Evolutionary conservation across 768 basidiomycete species (phyloP).

Genomic region (Inosperma sp.): DNA sequence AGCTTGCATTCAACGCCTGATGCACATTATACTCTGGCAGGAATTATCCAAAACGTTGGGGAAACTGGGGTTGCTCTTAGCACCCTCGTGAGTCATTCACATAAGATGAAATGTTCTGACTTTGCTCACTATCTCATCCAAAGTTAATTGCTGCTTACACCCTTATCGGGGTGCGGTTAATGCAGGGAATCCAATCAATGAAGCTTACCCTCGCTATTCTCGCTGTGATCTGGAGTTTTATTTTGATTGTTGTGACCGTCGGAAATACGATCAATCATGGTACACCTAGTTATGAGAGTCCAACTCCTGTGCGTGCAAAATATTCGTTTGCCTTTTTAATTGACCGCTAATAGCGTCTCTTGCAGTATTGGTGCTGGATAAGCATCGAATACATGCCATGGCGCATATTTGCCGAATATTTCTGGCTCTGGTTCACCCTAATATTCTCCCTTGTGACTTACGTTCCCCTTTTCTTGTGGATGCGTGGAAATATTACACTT

Average conservation of each 20-base stretch:
- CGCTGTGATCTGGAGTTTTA: slow-evolving; percentile 30
- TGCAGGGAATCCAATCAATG: slow-evolving; percentile 24
- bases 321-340: background rate
- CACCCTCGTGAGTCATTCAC: slow-evolving; percentile 31
- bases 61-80: slow-evolving; percentile 39
- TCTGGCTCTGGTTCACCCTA: slow-evolving; percentile 44
- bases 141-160: slow-evolving; percentile 39
- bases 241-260: slow-evolving; percentile 29
- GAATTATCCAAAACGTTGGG: slow-evolving; percentile 37
- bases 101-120: background rate
- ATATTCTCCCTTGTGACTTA: slow-evolving; percentile 31
- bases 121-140: background rate
- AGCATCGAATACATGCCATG: slow-evolving; percentile 24
- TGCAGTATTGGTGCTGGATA: slow-evolving; percentile 44
- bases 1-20: background rate
- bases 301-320: slow-evolving; percentile 32
- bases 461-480: slow-evolving; percentile 34
- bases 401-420: slow-evolving; percentile 38
- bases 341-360: background rate
- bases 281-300: slow-evolving; percentile 22
- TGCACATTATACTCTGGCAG: slow-evolving; percentile 15
- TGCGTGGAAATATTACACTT: slow-evolving; percentile 31
- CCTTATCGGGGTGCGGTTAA: slow-evolving; percentile 36
- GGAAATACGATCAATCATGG: slow-evolving; percentile 22
- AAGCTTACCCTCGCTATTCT: slow-evolving; percentile 24